These are phyloP conservation scores for Laguncularia racemosa DNA, from an alignment of 345 rosid genomes.

Conservation along the genomic window DNA sequence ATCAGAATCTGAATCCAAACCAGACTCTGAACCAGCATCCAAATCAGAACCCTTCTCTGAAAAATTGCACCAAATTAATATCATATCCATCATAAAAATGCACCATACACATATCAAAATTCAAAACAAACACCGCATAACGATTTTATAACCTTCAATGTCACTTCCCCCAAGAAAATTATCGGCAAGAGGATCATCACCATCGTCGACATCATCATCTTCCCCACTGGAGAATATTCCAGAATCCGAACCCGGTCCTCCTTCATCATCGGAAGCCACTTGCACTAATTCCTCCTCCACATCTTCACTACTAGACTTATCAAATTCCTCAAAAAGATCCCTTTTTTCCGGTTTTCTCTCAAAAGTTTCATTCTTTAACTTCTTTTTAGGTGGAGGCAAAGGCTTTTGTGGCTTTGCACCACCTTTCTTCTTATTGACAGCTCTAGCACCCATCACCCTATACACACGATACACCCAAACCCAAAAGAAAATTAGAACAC, in stretches of 20 bases:
- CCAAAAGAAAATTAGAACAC: too few relatives aligned
- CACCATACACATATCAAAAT: not conserved
- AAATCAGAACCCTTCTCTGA: constrained; percentile 26
- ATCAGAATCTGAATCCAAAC: constrained; percentile 33
- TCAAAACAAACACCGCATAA: not conserved
- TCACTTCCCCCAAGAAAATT: constrained; percentile 53
- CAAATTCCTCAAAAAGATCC: constrained; percentile 37
- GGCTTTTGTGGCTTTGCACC: constrained; percentile 29
- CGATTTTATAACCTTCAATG: constrained; percentile 27
- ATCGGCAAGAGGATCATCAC: constrained; percentile 48
- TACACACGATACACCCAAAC: not conserved
- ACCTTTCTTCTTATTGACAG: constrained; percentile 42
- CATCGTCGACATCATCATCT: constrained; percentile 50
- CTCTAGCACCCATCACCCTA: constrained; percentile 23
- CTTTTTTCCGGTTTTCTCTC: constrained; percentile 28
- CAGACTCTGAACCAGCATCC: constrained; percentile 25
- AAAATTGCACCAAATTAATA: constrained; percentile 3
- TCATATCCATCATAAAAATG: not conserved
- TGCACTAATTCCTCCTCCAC: constrained; percentile 14
- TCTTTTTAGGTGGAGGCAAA: constrained; percentile 37
- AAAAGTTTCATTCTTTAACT: constrained; percentile 38
- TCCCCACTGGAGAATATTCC: constrained; percentile 47
- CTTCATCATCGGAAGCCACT: constrained; percentile 31
- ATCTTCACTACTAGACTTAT: constrained; percentile 28
- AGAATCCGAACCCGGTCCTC: constrained; percentile 37